Conservation (phyloP, 2,329 filamentous ascomycete genomes). For the Aspergillus transmontanensis region DNA sequence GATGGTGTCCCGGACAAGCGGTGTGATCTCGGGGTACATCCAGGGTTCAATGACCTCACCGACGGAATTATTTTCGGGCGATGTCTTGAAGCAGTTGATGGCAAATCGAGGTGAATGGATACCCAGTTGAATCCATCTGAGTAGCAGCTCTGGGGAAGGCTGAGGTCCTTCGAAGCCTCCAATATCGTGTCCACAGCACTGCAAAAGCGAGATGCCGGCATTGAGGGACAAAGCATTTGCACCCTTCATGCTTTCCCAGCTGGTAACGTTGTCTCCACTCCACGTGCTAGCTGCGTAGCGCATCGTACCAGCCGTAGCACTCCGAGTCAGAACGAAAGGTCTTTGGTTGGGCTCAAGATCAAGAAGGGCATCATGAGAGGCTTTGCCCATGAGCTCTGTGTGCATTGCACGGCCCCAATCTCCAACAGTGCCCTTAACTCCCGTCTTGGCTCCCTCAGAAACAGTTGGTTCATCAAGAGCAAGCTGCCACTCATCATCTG, state of each 20-base stretch:
- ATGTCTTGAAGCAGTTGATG: constrained; percentile 79
- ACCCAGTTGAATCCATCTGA: constrained; percentile 74
- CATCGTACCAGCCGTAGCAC: constrained; percentile 71
- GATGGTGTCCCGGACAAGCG: constrained; percentile 65
- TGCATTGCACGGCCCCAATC: constrained; percentile 71
- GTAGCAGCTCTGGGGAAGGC: constrained; percentile 68
- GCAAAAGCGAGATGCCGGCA: constrained; percentile 68
- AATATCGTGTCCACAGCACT: constrained; percentile 74
- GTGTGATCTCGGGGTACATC: constrained; percentile 72
- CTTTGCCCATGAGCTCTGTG: constrained; percentile 71
- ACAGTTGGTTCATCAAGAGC: constrained; percentile 54
- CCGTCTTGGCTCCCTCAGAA: constrained; percentile 38
- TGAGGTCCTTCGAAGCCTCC: constrained; percentile 73
- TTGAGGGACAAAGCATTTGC: constrained; percentile 70
- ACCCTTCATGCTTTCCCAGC: constrained; percentile 73
- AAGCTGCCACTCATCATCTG: constrained; percentile 66
- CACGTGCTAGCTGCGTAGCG: constrained; percentile 71
- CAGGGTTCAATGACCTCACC: constrained; percentile 77
- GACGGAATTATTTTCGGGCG: constrained; percentile 63
- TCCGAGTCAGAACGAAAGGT: constrained; percentile 70
- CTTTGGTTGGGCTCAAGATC: constrained; percentile 61
- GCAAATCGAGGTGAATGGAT: constrained; percentile 71
- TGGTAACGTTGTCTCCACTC: constrained; percentile 75
- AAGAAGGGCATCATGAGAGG: constrained; percentile 68
- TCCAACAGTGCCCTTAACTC: constrained; percentile 56